Evolutionary conservation across 345 rosid species (phyloP).

Genomic region (Anastatica hierochuntica): DNA sequence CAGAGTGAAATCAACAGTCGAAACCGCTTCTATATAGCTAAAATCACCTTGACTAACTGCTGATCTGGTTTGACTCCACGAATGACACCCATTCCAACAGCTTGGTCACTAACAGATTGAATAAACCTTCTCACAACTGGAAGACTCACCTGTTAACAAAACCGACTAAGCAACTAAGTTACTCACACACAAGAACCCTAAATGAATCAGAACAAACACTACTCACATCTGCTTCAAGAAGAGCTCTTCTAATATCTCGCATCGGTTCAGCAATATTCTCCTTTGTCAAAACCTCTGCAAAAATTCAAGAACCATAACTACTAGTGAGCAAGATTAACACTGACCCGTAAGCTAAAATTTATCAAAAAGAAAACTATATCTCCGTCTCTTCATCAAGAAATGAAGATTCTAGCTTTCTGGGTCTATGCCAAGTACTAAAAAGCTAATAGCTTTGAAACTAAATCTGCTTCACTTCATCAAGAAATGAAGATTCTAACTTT

Average conservation of each 20-base stretch:
- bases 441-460: too few relatives aligned
- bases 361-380: too few relatives aligned
- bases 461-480: too few relatives aligned
- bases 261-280: slow-evolving; percentile 94
- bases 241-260: slow-evolving; percentile 95
- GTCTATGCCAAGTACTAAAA: too few relatives aligned
- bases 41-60: slow-evolving; percentile 77
- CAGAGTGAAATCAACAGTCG: neutral
- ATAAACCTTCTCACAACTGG: slow-evolving; percentile 93
- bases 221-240: slow-evolving; percentile 96
- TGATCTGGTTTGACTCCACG: slow-evolving; percentile 96
- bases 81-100: slow-evolving; percentile 73
- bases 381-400: too few relatives aligned
- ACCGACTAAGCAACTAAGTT: slow-evolving; percentile 9
- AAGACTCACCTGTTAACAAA: slow-evolving; percentile 72
- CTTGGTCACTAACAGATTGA: slow-evolving; percentile 79
- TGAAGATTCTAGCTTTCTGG: too few relatives aligned
- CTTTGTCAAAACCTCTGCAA: slow-evolving; percentile 80
- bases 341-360: too few relatives aligned
- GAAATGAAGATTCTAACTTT: too few relatives aligned
- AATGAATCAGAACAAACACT: slow-evolving; percentile 7
- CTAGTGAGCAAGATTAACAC: neutral
- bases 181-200: neutral
- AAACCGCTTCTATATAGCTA: neutral
- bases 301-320: slow-evolving; percentile 9